Percentiles rank a stretch among this genome's conserved stretches.
phyloP scores from a whole-genome alignment of 2,329 filamentous ascomycete genomes.

The Incumbomyces lentus region DNA sequence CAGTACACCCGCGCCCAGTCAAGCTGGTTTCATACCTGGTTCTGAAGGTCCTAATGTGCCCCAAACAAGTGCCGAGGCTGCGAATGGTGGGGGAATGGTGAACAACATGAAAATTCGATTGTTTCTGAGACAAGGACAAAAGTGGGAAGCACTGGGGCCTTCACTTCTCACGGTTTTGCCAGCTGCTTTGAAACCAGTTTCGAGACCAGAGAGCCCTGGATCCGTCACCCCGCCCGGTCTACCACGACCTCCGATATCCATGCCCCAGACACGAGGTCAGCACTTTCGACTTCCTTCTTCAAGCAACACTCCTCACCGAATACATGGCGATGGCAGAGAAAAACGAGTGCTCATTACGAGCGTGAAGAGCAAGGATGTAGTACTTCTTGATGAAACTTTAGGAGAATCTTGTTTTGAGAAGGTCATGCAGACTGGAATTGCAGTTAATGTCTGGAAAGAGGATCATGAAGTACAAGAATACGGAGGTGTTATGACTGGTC shows the following conservation, averaged over 20 bases:
- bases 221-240: constrained; percentile 17
- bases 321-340: constrained; percentile 57
- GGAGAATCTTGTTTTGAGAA: constrained; percentile 76
- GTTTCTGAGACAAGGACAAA: constrained; percentile 63
- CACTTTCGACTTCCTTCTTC: constrained; percentile 19
- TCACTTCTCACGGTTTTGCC: constrained; percentile 73
- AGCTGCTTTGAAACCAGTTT: constrained; percentile 26
- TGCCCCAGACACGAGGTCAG: constrained; percentile 19
- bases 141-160: constrained; percentile 87
- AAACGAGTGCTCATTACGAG: constrained; percentile 75
- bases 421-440: constrained; percentile 74
- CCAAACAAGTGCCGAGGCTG: constrained; percentile 37
- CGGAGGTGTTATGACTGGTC: constrained; percentile 49
- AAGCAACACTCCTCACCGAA: constrained; percentile 25
- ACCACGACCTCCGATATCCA: constrained; percentile 12
- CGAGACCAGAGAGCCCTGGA: constrained; percentile 9
- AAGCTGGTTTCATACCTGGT: constrained; percentile 39
- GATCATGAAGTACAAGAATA: constrained; percentile 49
- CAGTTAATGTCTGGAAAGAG: constrained; percentile 79
- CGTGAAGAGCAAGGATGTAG: constrained; percentile 45
- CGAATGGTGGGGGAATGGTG: constrained; percentile 48
- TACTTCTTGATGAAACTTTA: constrained; percentile 72
- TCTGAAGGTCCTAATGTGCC: constrained; percentile 38
- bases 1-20: constrained; percentile 35
- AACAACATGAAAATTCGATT: constrained; percentile 78